Base-by-base conservation (phyloP, 2,329 filamentous ascomycete genomes). In the Xylariaceae sp. region DNA sequence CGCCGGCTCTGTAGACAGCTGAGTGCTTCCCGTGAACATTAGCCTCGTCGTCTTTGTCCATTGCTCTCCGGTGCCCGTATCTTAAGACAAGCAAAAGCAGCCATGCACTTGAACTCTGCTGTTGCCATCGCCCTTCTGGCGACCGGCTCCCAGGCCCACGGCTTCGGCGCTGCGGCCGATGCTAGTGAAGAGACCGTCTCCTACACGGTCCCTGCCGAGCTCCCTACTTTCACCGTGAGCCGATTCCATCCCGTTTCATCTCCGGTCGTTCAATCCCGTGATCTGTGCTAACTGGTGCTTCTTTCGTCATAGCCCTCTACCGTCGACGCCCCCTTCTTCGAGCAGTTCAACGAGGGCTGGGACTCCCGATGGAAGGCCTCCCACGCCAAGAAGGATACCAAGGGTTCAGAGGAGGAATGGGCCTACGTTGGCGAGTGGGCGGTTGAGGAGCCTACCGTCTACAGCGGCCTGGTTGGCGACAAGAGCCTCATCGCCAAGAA, bases 401-500 rank as follows among this genome's bases (percentile, higher is more conserved):
- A 79, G 71, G 89, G 89, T 71, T 85, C 88, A 62, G 90, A 95
- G 67, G 91, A 96, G 73, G 93, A 97, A 74, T 97, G 94, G 94
- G 92, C 92, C 58, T 99, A 96, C 75, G 86, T 97, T 65, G 94
- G 94, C 77, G 90, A 92, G 77, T 99, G 94, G 94, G 79, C 91
- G 54, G 94, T 97, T 63, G 94, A 99, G 81, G 94, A 97, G 84
- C 94, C 94, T 56, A 79, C 80, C 63, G 86, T 94, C 72, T 88
- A 89, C 77, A 95, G 94, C 82, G 94, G 92, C 70, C 94, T 97
- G 69, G 88, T 92, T 71, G 92, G 90, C 65, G 93, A 97, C 79
- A 95, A 95, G 82, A 94, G 93, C 77, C 86, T 99, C 69, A 93
- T 99, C 65, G 86, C 97, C 77, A 99, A 99, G 88, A 96, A 97